These are phyloP conservation scores for Evernia prunastri DNA, from an alignment of 495 filamentous ascomycete genomes.

Conservation along the genomic window DNA sequence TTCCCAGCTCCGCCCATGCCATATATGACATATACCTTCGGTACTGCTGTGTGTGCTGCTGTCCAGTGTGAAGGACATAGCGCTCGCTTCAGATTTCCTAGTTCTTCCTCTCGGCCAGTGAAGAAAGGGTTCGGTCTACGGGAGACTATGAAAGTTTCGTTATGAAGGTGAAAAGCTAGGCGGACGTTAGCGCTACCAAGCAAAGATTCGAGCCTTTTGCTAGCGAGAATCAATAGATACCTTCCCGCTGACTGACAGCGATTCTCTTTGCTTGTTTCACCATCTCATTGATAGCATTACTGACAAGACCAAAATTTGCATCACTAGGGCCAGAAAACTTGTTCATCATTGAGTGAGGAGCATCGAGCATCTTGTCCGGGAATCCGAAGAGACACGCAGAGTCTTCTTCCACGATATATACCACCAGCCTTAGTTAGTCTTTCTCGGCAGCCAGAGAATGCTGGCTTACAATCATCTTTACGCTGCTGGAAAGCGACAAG, in stretches of 20 bases:
- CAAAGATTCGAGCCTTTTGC: not conserved
- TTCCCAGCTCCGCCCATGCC: not conserved
- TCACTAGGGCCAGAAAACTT: not conserved
- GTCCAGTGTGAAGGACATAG: not conserved
- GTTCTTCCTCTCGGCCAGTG: not conserved
- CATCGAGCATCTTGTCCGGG: not conserved
- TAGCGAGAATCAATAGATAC: not conserved
- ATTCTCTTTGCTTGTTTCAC: not conserved
- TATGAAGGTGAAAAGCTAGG: not conserved
- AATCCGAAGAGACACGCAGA: not conserved
- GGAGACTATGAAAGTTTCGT: not conserved
- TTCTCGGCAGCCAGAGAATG: not conserved
- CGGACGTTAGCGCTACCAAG: not conserved
- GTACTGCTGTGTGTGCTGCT: not conserved
- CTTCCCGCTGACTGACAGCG: not conserved
- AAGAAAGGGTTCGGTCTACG: not conserved
- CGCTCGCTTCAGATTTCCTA: not conserved
- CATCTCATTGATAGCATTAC: not conserved
- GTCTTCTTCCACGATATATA: not conserved
- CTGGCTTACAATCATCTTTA: not conserved
- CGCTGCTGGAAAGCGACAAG: not conserved
- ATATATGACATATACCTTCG: not conserved
- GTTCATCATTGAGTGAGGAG: not conserved
- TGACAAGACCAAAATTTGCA: not conserved
- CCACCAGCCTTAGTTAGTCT: no score